Evolutionary conservation across 805 yeast species (phyloP).

Genomic region (Nakazawaea laoshanensis): DNA sequence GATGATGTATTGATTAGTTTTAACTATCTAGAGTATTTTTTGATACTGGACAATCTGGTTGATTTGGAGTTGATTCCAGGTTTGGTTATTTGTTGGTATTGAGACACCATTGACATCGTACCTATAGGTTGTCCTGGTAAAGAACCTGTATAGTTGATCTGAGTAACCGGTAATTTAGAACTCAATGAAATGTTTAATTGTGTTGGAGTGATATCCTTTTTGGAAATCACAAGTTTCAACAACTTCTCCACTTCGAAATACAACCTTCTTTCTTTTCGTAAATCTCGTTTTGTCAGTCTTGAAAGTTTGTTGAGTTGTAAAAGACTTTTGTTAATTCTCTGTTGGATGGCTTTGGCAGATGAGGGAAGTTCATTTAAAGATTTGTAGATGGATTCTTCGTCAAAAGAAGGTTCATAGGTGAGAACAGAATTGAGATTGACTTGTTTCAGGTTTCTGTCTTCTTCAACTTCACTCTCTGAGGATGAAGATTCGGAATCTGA

Average conservation of each 20-base stretch:
- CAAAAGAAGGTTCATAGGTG: slow-evolving; percentile 3
- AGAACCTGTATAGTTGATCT: slow-evolving; percentile 68
- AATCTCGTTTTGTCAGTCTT: slow-evolving; percentile 3
- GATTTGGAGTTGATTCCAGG: slow-evolving; percentile 1
- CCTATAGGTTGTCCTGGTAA: slow-evolving; percentile 50
- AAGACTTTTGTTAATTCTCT: slow-evolving; percentile 35
- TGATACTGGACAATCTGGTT: slow-evolving; percentile 8
- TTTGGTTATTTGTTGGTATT: not conserved
- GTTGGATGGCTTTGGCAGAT: slow-evolving; percentile 12
- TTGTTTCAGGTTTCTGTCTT: slow-evolving; percentile 13
- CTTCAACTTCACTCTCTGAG: slow-evolving; percentile 10
- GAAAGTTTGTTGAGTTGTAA: slow-evolving; percentile 32
- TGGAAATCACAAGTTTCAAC: slow-evolving; percentile 28
- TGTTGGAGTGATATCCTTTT: slow-evolving; percentile 20
- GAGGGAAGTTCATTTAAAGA: slow-evolving; percentile 2
- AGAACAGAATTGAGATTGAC: slow-evolving; percentile 7
- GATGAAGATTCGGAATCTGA: not conserved
- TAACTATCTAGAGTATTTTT: slow-evolving; percentile 7
- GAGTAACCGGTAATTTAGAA: slow-evolving; percentile 54
- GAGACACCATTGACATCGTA: not conserved
- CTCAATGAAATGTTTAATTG: slow-evolving; percentile 27
- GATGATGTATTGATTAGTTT: not conserved
- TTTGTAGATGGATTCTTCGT: slow-evolving; percentile 5
- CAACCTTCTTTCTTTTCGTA: slow-evolving; percentile 25
- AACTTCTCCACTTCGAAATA: slow-evolving; percentile 36